Evolutionary conservation across 495 filamentous ascomycete species (phyloP).

Genomic region (Xylaria palmicola): DNA sequence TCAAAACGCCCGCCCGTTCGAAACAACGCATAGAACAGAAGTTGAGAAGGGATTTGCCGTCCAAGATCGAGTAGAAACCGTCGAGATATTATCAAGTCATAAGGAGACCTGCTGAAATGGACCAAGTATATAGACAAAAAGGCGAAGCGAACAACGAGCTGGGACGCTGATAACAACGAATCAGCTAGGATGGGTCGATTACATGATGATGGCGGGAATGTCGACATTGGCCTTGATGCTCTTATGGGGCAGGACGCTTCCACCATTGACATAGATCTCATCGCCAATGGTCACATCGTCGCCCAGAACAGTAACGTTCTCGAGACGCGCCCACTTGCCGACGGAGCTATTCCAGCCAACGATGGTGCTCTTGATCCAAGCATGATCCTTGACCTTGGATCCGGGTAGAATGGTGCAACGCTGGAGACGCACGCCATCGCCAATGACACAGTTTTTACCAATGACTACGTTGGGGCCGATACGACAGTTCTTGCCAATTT

Average conservation of each 20-base stretch:
- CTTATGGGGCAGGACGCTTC: slow-evolving; percentile 95
- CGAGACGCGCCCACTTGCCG: slow-evolving; percentile 91
- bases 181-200: slow-evolving; percentile 27
- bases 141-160: background rate
- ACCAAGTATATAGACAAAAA: slow-evolving; percentile 26
- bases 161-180: slow-evolving; percentile 6
- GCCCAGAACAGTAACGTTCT: slow-evolving; percentile 95
- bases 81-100: slow-evolving; percentile 31
- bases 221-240: slow-evolving; percentile 99
- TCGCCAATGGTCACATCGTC: slow-evolving; percentile 99
- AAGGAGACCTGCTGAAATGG: slow-evolving; percentile 15
- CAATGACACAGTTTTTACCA: slow-evolving; percentile 90
- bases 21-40: slow-evolving; percentile 12
- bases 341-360: slow-evolving; percentile 98
- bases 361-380: slow-evolving; percentile 99
- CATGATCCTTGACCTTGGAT: slow-evolving; percentile 96
- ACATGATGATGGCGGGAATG: slow-evolving; percentile 87
- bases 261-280: slow-evolving; percentile 98
- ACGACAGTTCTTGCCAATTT: slow-evolving; percentile 97
- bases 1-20: slow-evolving; percentile 13
- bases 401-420: slow-evolving; percentile 86
- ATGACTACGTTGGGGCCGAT: slow-evolving; percentile 98
- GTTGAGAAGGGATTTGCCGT: slow-evolving; percentile 13
- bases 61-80: slow-evolving; percentile 12
- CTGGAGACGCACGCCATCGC: slow-evolving; percentile 93